Evolutionary conservation across 495 filamentous ascomycete species (phyloP), one percentile per base, ranked within the genome.

Genomic region (Coniosporium apollinis): DNA sequence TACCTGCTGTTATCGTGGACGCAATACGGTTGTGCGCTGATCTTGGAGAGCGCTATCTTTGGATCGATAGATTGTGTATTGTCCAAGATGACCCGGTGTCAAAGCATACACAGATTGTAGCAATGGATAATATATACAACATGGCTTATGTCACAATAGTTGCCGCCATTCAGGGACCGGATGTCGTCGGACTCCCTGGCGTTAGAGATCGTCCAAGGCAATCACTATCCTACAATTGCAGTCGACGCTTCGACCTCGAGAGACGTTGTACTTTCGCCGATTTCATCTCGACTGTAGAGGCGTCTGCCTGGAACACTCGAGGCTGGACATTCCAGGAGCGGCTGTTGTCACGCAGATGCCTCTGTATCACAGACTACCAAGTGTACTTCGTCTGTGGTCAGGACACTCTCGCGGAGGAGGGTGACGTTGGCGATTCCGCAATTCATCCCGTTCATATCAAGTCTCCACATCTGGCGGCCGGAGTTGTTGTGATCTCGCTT

Each of bases 271-370:
- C 18, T n/a, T n/a, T 14, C 28, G 5, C 28, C 6, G 18, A 30
- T 16, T 30, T 30, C n/a, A n/a, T 14, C 5, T n/a, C 4, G 13
- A 13, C 28, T 4, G 19, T 34, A 16, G 16, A 34, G 13, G 13
- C 5, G 17, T 19, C 16, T 13, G 16, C 13, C 6, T 34, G 32
- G 32, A 34, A 34, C 19, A 19, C 22, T 10, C 22, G 37, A 22
- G 42, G 30, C 19, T 45, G 42, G 42, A 45, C 42, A 11, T 40
- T 21, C 30, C 37, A 45, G 18, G 42, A 45, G 17, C 30, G 42
- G 2, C n/a, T 45, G 2, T 25, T 45, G 16, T 45, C 42, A 2
- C 19, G n/a, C 1, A 13, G 38, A 24, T 36, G 42, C 20, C 37
- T 45, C 8, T 40, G 32, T 28, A 36, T 41, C 19, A 30, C 26